phyloP scores from a whole-genome alignment of 2,329 filamentous ascomycete species.

The Phyllosticta citriasiana region DNA sequence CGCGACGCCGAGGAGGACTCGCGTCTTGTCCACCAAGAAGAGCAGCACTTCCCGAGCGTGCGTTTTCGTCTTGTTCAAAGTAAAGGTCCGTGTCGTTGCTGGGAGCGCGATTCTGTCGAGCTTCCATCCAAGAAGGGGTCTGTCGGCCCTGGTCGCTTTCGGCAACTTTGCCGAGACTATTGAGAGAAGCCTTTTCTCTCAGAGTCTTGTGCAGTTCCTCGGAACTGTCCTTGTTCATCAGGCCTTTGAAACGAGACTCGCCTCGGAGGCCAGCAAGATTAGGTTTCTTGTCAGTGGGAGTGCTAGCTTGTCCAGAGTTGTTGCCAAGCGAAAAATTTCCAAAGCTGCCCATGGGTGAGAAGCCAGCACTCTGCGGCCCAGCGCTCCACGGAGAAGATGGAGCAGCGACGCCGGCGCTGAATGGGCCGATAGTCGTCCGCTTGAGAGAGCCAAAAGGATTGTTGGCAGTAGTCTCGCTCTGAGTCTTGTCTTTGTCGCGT shows the following conservation, averaged over 20 bases:
- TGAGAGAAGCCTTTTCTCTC: conserved; percentile 46
- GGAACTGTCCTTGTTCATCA: conserved; percentile 67
- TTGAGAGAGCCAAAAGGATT: conserved; percentile 36
- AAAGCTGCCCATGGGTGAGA: conserved; percentile 73
- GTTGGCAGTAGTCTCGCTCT: conserved; percentile 15
- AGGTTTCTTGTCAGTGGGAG: conserved; percentile 60
- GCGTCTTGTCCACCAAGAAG: conserved; percentile 67
- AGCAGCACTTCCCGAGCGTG: conserved; percentile 57
- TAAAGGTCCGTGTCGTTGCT: conserved; percentile 66
- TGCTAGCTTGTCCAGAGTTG: conserved; percentile 42
- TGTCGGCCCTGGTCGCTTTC: conserved; percentile 40
- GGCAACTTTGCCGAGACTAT: conserved; percentile 43
- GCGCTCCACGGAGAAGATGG: conserved; percentile 49
- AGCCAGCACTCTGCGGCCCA: conserved; percentile 50
- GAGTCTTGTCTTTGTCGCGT: conserved; percentile 37
- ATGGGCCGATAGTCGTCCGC: conserved; percentile 45
- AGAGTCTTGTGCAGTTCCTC: conserved; percentile 48
- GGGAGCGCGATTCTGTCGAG: conserved; percentile 35
- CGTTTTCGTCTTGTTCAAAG: conserved; percentile 48
- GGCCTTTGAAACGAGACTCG: conserved; percentile 75
- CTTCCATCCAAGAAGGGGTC: conserved; percentile 43
- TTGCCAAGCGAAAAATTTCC: conserved; percentile 70
- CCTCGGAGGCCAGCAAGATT: conserved; percentile 57
- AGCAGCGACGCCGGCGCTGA: conserved; percentile 39
- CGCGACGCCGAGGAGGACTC: conserved; percentile 40